Conservation (phyloP, 495 filamentous ascomycete genomes). For the Podospora tetraspora region DNA sequence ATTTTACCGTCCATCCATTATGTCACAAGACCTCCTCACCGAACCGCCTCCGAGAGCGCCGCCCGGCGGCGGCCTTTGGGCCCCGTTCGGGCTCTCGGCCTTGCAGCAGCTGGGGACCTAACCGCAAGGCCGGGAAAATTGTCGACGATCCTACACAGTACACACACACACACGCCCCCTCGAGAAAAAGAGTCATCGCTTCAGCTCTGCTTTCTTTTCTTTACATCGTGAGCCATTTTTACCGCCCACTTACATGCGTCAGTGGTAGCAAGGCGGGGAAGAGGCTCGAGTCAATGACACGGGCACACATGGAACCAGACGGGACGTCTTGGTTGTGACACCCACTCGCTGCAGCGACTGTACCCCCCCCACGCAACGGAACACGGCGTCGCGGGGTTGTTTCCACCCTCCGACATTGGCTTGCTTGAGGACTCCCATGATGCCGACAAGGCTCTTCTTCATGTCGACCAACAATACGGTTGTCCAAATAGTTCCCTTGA, state of each 20-base stretch:
- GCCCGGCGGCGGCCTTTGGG: neutral
- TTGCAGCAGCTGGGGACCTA: neutral
- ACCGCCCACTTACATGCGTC: neutral
- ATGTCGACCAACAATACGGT: neutral
- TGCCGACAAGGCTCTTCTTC: neutral
- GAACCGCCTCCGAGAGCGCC: neutral
- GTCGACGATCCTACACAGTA: neutral
- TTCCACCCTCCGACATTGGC: neutral
- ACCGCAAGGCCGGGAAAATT: neutral
- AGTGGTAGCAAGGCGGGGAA: neutral
- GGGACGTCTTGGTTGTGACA: neutral
- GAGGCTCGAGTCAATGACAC: neutral
- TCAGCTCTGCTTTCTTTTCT: neutral
- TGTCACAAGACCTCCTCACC: neutral
- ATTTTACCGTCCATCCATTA: neutral
- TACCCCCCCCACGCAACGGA: neutral
- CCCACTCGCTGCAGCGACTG: neutral
- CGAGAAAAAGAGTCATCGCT: neutral
- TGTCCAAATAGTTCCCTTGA: neutral
- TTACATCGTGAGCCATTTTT: neutral
- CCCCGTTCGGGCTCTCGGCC: neutral
- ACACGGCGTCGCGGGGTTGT: neutral
- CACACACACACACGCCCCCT: neutral
- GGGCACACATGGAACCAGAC: neutral
- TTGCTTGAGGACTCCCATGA: neutral